Conservation (phyloP, 164 flowering plant species). For the Houttuynia cordata region DNA sequence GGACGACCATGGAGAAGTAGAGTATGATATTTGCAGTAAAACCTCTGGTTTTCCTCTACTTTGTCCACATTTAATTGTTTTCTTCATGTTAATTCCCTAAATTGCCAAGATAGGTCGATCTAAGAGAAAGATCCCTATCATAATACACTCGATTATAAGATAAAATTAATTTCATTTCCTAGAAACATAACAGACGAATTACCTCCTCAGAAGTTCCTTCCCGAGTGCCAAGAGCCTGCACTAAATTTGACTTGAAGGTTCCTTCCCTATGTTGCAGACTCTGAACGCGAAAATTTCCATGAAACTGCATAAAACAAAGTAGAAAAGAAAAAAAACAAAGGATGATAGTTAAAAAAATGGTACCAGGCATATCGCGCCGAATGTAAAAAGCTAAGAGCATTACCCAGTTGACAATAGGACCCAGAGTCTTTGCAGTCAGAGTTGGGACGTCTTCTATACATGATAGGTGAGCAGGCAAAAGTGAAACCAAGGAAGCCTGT, state of each 20-base stretch:
- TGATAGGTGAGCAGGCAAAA: conserved; percentile 47
- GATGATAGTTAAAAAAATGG: background rate
- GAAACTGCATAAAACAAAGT: conserved; percentile 40
- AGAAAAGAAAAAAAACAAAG: conserved; percentile 3
- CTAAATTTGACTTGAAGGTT: conserved; percentile 39
- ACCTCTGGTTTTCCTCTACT: too few relatives aligned
- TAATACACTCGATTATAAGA: too few relatives aligned
- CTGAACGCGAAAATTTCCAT: conserved; percentile 38
- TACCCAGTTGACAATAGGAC: conserved; percentile 77
- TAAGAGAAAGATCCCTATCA: too few relatives aligned
- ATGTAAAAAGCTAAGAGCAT: background rate
- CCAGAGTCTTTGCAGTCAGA: conserved; percentile 37
- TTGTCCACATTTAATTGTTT: too few relatives aligned
- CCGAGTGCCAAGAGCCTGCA: conserved; percentile 48
- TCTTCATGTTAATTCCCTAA: too few relatives aligned
- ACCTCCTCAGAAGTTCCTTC: conserved; percentile 91
- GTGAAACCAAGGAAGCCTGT: conserved; percentile 88
- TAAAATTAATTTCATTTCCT: too few relatives aligned
- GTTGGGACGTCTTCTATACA: conserved; percentile 31
- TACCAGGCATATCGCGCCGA: background rate
- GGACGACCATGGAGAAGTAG: too few relatives aligned
- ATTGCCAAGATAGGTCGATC: too few relatives aligned
- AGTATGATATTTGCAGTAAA: too few relatives aligned
- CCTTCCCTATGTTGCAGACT: conserved; percentile 16
- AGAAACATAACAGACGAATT: conserved; percentile 1